These are phyloP conservation scores for Populus hybrid DNA, from an alignment of 441 rosid genomes.

Conservation along the genomic window DNA sequence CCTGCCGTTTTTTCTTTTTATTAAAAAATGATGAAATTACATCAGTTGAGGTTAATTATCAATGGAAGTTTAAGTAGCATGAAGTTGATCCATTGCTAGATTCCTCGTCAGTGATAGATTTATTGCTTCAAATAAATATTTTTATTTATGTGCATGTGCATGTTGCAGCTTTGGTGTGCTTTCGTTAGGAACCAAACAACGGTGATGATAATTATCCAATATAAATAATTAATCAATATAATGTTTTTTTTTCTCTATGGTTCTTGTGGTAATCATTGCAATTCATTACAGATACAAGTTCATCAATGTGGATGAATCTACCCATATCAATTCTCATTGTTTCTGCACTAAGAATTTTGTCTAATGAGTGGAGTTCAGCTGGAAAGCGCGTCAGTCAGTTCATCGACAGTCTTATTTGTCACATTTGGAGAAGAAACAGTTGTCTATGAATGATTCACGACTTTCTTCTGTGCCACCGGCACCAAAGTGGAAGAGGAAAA, in stretches of 20 bases:
- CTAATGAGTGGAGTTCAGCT: slow-evolving; percentile 68
- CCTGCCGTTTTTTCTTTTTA: background rate
- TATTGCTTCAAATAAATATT: background rate
- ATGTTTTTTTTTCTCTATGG: no score
- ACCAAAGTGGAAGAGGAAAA: slow-evolving; percentile 73
- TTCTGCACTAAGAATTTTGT: slow-evolving; percentile 46
- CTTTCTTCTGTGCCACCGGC: slow-evolving; percentile 53
- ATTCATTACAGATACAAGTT: slow-evolving; percentile 72
- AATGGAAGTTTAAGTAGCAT: background rate
- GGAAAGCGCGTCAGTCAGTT: slow-evolving; percentile 43
- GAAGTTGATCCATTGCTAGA: background rate
- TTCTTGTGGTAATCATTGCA: background rate
- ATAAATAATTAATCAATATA: no score
- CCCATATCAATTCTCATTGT: slow-evolving; percentile 71
- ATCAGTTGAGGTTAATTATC: background rate
- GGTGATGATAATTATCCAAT: background rate
- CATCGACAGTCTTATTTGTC: slow-evolving; percentile 44
- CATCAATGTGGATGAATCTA: slow-evolving; percentile 91
- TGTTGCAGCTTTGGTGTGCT: background rate
- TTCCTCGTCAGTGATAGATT: background rate
- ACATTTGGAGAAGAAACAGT: slow-evolving; percentile 60
- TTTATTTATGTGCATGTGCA: background rate
- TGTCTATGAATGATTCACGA: slow-evolving; percentile 74
- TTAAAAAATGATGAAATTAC: background rate
- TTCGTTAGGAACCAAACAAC: background rate